These are phyloP conservation scores for Colletotrichum simmondsii DNA, from an alignment of 2,329 filamentous ascomycete species.

Conservation along the genomic window DNA sequence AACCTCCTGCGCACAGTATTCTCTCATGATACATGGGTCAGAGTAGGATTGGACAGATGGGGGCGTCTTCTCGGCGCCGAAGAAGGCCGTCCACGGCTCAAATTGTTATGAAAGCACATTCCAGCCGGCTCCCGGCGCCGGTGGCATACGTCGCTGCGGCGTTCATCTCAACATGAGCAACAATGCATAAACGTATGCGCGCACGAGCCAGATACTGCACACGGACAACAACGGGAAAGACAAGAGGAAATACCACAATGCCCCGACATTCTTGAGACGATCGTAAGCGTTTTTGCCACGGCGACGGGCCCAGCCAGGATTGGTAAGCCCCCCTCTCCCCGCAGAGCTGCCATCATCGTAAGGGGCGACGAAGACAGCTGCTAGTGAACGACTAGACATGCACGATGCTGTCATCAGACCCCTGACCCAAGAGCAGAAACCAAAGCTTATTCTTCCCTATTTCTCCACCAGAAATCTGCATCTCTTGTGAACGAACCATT, in stretches of 20 bases:
- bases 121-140: neutral
- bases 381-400: constrained; percentile 25
- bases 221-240: neutral
- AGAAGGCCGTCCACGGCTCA: neutral
- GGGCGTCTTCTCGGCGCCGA: neutral
- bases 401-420: constrained; percentile 31
- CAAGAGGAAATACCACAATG: neutral
- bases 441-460: constrained; percentile 12
- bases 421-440: constrained; percentile 3
- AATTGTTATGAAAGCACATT: neutral
- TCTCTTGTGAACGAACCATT: neutral
- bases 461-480: neutral
- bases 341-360: neutral
- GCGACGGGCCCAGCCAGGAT: constrained; percentile 3
- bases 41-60: no score
- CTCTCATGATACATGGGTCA: no score
- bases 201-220: constrained; percentile 21
- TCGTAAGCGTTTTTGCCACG: constrained; percentile 12
- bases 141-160: neutral
- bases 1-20: no score
- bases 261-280: constrained; percentile 30
- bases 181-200: neutral
- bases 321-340: constrained; percentile 19
- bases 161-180: neutral
- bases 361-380: neutral